These are phyloP conservation scores for Sodiomyces alkalinus DNA, from an alignment of 2,329 filamentous ascomycete species.

Conservation along the genomic window DNA sequence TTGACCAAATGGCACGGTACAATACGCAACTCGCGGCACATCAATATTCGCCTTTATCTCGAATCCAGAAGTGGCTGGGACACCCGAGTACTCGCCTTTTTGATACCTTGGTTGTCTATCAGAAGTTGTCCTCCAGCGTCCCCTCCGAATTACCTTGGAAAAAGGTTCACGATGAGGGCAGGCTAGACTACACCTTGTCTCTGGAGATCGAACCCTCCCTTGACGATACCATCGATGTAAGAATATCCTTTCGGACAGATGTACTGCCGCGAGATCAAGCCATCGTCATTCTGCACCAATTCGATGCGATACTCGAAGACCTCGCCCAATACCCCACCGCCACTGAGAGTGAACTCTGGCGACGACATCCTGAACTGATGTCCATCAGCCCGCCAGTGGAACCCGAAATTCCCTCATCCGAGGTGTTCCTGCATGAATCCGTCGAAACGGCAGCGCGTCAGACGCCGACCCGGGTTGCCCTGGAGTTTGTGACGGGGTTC, in stretches of 20 bases:
- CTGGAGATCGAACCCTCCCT: constrained; percentile 54
- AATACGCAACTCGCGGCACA: constrained; percentile 51
- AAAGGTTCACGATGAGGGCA: constrained; percentile 48
- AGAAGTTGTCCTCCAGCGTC: constrained; percentile 22
- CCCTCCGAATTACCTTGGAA: constrained; percentile 30
- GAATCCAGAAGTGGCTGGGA: constrained; percentile 59
- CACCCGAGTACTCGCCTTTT: constrained; percentile 53
- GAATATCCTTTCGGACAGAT: constrained; percentile 49
- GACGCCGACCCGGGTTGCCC: constrained; percentile 45
- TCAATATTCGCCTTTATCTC: constrained; percentile 55
- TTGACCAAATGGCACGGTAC: constrained; percentile 48
- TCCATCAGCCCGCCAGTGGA: constrained; percentile 51
- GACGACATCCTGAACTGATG: constrained; percentile 26
- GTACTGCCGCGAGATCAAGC: constrained; percentile 57
- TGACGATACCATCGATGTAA: constrained; percentile 36
- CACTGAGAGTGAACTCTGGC: constrained; percentile 21
- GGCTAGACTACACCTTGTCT: constrained; percentile 65
- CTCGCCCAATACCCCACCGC: constrained; percentile 35
- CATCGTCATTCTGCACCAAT: constrained; percentile 49
- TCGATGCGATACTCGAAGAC: constrained; percentile 49
- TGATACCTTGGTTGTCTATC: constrained; percentile 75
- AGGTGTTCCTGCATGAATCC: constrained; percentile 58
- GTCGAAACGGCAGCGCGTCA: constrained; percentile 47
- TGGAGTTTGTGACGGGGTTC: constrained; percentile 58
- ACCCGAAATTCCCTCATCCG: constrained; percentile 38